phyloP scores from a whole-genome alignment of 1,284 basidiomycete genomes.

The Marasmius oreades region DNA sequence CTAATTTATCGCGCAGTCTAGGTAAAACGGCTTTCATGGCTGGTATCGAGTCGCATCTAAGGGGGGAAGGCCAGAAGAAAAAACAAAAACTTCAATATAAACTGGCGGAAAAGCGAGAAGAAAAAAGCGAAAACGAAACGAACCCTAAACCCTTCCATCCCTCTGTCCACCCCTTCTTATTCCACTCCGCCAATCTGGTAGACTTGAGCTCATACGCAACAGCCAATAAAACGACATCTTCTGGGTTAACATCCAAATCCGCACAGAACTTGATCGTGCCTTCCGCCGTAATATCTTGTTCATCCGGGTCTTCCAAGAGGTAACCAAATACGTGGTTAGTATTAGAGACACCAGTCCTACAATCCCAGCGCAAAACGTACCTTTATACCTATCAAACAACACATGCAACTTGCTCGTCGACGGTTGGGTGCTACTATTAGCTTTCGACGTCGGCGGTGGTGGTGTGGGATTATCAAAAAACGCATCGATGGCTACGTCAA shows the following conservation, averaged over 20 bases:
- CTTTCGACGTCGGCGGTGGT: constrained; percentile 15
- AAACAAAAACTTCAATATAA: neutral
- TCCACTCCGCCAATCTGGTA: constrained; percentile 74
- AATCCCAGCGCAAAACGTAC: constrained; percentile 34
- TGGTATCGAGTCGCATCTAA: constrained; percentile 69
- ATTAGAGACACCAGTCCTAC: neutral
- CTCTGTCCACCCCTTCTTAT: constrained; percentile 70
- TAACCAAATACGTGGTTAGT: neutral
- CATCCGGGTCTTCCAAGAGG: constrained; percentile 44
- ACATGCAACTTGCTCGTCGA: constrained; percentile 57
- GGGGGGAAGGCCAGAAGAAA: constrained; percentile 1
- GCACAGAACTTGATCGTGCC: constrained; percentile 74
- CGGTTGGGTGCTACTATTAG: constrained; percentile 19
- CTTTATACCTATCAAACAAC: constrained; percentile 80
- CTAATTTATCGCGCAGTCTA: constrained; percentile 61
- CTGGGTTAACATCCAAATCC: constrained; percentile 66
- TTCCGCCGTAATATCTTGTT: constrained; percentile 62
- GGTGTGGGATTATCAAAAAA: constrained; percentile 58
- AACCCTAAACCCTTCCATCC: constrained; percentile 76
- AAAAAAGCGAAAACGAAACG: constrained; percentile 21
- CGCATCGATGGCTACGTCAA: constrained; percentile 76
- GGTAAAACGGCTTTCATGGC: constrained; percentile 63
- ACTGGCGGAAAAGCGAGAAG: neutral
- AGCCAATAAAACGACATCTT: constrained; percentile 75
- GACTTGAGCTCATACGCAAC: constrained; percentile 78